A percentile compares a stretch with the other conserved stretches of the same genome.
phyloP scores from a whole-genome alignment of 768 basidiomycete genomes.

The Mycena epipterygia region DNA sequence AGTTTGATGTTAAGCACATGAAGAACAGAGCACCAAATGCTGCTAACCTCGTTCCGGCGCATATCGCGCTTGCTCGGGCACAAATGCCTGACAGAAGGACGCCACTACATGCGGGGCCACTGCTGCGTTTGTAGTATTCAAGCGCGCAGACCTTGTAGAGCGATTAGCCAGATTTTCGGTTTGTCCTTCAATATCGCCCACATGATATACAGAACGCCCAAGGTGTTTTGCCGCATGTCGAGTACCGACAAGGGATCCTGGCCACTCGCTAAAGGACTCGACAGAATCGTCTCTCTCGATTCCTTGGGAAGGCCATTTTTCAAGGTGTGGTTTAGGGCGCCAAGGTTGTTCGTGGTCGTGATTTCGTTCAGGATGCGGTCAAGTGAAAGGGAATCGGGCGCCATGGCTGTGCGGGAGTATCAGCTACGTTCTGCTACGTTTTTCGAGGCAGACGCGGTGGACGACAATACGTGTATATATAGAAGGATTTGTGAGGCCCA shows the following conservation, averaged over 20 bases:
- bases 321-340: conserved; percentile 58
- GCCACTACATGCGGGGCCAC: conserved; percentile 60
- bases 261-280: conserved; percentile 66
- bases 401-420: conserved; percentile 35
- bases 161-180: neutral
- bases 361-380: conserved; percentile 61
- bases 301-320: conserved; percentile 68
- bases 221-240: conserved; percentile 67
- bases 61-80: conserved; percentile 71
- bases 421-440: neutral
- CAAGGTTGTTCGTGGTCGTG: conserved; percentile 55
- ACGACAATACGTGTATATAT: no score
- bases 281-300: conserved; percentile 67
- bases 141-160: conserved; percentile 68
- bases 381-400: conserved; percentile 46
- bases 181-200: conserved; percentile 54
- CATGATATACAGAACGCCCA: conserved; percentile 82
- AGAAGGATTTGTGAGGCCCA: no score
- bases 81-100: conserved; percentile 74
- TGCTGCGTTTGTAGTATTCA: conserved; percentile 55
- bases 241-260: conserved; percentile 78
- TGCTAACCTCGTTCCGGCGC: conserved; percentile 76
- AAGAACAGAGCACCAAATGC: conserved; percentile 11
- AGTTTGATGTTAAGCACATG: neutral
- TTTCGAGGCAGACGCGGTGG: neutral